Conservation (phyloP, 2,329 filamentous ascomycete genomes). For the Neonectria hederae region DNA sequence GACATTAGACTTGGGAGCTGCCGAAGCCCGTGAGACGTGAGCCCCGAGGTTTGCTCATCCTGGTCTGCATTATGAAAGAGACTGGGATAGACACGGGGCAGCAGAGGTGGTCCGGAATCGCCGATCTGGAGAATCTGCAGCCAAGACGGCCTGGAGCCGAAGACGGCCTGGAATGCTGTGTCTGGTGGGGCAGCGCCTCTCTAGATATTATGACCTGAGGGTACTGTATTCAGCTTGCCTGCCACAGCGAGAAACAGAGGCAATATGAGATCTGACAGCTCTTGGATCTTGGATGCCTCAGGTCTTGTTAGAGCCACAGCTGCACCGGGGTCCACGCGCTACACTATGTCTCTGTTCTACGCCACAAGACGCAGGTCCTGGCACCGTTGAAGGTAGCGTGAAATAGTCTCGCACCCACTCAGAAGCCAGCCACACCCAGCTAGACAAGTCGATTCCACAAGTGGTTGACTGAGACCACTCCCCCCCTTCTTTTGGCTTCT, state of each 20-base stretch:
- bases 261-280: constrained; percentile 14
- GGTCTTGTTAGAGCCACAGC: not conserved
- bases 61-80: too few species aligned
- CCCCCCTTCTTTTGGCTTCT: too few species aligned
- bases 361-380: not conserved
- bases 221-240: not conserved
- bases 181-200: not conserved
- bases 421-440: not conserved
- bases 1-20: not conserved
- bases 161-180: constrained; percentile 10
- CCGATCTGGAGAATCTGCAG: not conserved
- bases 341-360: not conserved
- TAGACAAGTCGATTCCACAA: not conserved
- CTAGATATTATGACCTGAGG: not conserved
- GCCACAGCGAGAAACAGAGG: not conserved
- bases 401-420: not conserved
- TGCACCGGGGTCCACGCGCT: not conserved
- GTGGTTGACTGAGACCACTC: not conserved
- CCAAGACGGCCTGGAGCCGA: too few species aligned
- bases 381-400: not conserved
- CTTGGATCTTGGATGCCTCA: not conserved
- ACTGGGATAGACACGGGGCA: not conserved
- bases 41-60: not conserved
- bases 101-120: not conserved
- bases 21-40: not conserved